Evolutionary conservation across 2,329 filamentous ascomycete species (phyloP).

Genomic region (Sclerotinia subarctica): DNA sequence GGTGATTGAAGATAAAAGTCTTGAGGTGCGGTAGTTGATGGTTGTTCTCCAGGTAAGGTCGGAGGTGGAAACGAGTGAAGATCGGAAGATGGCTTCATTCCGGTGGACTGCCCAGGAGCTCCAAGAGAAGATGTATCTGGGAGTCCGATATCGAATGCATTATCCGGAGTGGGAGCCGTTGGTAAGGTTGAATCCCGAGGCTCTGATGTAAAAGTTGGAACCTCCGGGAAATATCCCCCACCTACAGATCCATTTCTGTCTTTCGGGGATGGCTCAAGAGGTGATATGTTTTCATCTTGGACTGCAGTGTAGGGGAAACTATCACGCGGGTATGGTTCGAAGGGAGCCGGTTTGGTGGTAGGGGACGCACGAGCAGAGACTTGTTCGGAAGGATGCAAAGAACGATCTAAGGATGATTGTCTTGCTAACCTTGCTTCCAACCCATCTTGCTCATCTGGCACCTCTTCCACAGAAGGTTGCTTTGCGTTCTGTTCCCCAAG

Average conservation of each 20-base stretch:
- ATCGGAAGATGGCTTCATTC: constrained; percentile 29
- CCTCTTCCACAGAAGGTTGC: constrained; percentile 51
- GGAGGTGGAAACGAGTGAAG: constrained; percentile 39
- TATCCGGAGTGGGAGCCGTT: constrained; percentile 34
- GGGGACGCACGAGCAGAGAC: constrained; percentile 35
- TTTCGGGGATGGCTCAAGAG: constrained; percentile 45
- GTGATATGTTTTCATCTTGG: constrained; percentile 48
- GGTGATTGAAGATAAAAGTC: constrained; percentile 39
- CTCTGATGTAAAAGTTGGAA: constrained; percentile 40
- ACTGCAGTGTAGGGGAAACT: constrained; percentile 36
- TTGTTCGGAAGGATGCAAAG: constrained; percentile 44
- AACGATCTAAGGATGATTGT: constrained; percentile 49
- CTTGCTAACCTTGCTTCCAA: constrained; percentile 44
- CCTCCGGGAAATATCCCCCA: constrained; percentile 56
- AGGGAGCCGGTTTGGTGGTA: constrained; percentile 24
- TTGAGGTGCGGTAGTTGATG: constrained; percentile 35
- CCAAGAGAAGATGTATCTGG: constrained; percentile 31
- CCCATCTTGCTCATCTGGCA: constrained; percentile 53
- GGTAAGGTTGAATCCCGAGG: constrained; percentile 30
- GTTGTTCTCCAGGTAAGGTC: constrained; percentile 27
- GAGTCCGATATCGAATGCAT: constrained; percentile 30
- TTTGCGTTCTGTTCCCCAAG: constrained; percentile 44
- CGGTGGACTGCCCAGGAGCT: constrained; percentile 30
- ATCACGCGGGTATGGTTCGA: constrained; percentile 40
- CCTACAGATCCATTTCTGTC: constrained; percentile 49